Evolutionary conservation across 441 rosid species (phyloP), one percentile per base, ranked within the genome.

Genomic region (Pelargonium citronellum): DNA sequence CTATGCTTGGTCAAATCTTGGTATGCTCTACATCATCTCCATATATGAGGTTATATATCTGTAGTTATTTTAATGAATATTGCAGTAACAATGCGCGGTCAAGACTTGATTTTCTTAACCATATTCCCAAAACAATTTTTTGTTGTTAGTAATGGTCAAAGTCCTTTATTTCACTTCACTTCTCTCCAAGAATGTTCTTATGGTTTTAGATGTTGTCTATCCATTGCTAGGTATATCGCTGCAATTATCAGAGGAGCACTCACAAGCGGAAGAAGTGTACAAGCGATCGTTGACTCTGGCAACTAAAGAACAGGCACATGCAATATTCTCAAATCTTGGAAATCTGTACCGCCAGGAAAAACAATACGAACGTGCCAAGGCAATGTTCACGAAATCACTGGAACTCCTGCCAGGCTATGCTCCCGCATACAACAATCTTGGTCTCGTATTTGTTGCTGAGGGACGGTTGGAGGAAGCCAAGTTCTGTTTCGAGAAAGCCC

Each of bases 391-490:
- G 0, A 90, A 90, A 82, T 84, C 96, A 10, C 89, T 94, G 37
- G 90, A 90, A 30, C 92, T 94, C 66, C 85, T 73, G 66, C 97
- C 96, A 0, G 96, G 96, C 19, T 91, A 95, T 73, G 92, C 99
- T 66, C 99, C 96, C 58, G 97, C 99, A 30, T 89, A 84, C 75
- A 95, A 91, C 85, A 91, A 91, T 77, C 86, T 90, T 2, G 99
- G 97, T 20, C 99, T 91, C 0, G 96, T 95, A 53, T 90, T 91
- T 77, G 85, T 90, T 15, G 96, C 96, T 0, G 89, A 90, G 82
- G 89, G 88, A 72, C 85, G 71, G 66, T 90, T 81, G 91, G 96
- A 85, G 84, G 96, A 89, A 86, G 99, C 97, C 47, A 85, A 84
- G 72, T 87, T 84, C 79, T 95, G 94, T 69, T 95, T 91, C 41